phyloP scores from a whole-genome alignment of 495 filamentous ascomycete species.

The Choiromyces venosus region DNA sequence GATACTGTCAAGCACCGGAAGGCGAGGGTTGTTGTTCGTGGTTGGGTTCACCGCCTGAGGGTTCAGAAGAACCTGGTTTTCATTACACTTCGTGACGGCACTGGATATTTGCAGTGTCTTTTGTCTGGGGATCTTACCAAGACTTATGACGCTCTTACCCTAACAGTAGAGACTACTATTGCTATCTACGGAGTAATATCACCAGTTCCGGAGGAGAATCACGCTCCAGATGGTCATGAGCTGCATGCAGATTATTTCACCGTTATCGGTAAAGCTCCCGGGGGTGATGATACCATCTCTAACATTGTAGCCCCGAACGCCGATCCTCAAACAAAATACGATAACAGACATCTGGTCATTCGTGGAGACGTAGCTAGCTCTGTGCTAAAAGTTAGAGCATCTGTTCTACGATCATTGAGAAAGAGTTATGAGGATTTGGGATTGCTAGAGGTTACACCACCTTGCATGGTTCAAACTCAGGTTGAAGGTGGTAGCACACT shows the following conservation, averaged over 20 bases:
- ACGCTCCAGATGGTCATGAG: slow-evolving; percentile 82
- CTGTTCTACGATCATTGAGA: slow-evolving; percentile 76
- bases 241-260: slow-evolving; percentile 91
- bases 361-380: slow-evolving; percentile 81
- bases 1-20: slow-evolving; percentile 66
- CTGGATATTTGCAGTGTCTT: slow-evolving; percentile 84
- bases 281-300: slow-evolving; percentile 89
- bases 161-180: slow-evolving; percentile 85
- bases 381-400: slow-evolving; percentile 86
- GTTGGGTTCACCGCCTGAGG: slow-evolving; percentile 78
- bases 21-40: slow-evolving; percentile 68
- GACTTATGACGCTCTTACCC: slow-evolving; percentile 83
- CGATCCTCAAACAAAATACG: slow-evolving; percentile 72
- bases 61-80: slow-evolving; percentile 84
- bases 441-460: slow-evolving; percentile 81
- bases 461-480: slow-evolving; percentile 97
- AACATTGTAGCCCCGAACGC: slow-evolving; percentile 77
- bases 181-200: slow-evolving; percentile 83
- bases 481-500: slow-evolving; percentile 94
- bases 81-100: slow-evolving; percentile 79
- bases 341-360: slow-evolving; percentile 87
- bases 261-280: slow-evolving; percentile 75
- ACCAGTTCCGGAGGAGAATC: slow-evolving; percentile 68
- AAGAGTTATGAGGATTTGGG: slow-evolving; percentile 71
- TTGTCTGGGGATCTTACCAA: slow-evolving; percentile 70